These are phyloP conservation scores for Diutina mesorugosa DNA, from an alignment of 1,139 yeast genomes.

Conservation along the genomic window DNA sequence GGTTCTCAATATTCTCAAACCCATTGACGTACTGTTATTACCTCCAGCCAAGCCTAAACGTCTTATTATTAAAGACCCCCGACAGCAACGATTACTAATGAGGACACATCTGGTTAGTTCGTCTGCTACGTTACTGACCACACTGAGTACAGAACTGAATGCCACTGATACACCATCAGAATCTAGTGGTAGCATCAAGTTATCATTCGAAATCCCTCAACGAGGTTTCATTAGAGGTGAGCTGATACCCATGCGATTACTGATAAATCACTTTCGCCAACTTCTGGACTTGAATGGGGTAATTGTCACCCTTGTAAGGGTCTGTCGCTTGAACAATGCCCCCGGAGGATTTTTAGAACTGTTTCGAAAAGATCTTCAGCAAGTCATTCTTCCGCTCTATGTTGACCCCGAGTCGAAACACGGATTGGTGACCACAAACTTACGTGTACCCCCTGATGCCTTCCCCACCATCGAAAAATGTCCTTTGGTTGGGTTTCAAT, in stretches of 20 bases:
- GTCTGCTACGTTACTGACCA: background rate
- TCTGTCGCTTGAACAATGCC: slow-evolving; percentile 64
- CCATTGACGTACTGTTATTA: slow-evolving; percentile 57
- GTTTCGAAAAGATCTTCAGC: slow-evolving; percentile 75
- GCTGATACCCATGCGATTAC: slow-evolving; percentile 54
- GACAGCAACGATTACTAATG: slow-evolving; percentile 6
- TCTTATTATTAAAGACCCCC: slow-evolving; percentile 42
- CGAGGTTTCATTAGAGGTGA: slow-evolving; percentile 76
- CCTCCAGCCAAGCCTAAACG: slow-evolving; percentile 59
- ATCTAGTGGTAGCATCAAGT: slow-evolving; percentile 26
- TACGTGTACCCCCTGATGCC: slow-evolving; percentile 72
- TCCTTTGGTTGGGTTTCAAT: slow-evolving; percentile 68
- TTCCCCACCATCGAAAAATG: slow-evolving; percentile 76
- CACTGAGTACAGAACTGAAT: background rate
- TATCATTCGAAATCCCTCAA: slow-evolving; percentile 47
- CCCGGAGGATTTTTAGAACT: slow-evolving; percentile 47
- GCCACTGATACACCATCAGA: background rate
- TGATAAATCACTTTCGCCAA: slow-evolving; percentile 56
- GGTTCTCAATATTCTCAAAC: slow-evolving; percentile 49
- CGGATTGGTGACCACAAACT: slow-evolving; percentile 46
- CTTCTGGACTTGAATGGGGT: slow-evolving; percentile 66
- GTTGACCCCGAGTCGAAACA: slow-evolving; percentile 55
- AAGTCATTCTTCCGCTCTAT: slow-evolving; percentile 64
- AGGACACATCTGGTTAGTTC: background rate
- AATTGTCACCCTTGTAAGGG: slow-evolving; percentile 67